A percentile compares a stretch with the other conserved stretches of the same genome.
These are phyloP conservation scores for Dictyostelium capitatum DNA, from an alignment of 78 protist species.

Conservation along the genomic window DNA sequence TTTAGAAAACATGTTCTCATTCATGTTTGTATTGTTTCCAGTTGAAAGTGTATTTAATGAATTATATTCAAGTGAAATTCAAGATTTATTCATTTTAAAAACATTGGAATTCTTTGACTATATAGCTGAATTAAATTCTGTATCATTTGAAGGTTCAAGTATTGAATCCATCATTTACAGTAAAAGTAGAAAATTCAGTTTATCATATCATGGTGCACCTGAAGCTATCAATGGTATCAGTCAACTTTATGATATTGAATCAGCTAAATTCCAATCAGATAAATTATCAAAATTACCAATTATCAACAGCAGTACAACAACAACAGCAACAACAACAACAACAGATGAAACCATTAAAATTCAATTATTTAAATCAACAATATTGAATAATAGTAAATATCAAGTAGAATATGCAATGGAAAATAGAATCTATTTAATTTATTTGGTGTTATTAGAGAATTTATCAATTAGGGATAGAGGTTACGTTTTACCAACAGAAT, in stretches of 20 bases:
- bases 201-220: too few species aligned
- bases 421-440: background rate
- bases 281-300: background rate
- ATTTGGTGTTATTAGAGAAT: background rate
- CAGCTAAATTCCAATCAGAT: background rate
- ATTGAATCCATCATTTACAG: conserved; percentile 2
- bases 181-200: background rate
- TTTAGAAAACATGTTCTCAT: conserved; percentile 21
- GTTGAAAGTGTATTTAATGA: background rate
- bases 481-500: background rate
- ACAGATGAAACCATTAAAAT: background rate
- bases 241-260: background rate
- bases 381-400: background rate
- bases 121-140: conserved; percentile 12
- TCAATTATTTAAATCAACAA: background rate
- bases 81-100: background rate
- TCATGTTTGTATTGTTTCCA: conserved; percentile 17
- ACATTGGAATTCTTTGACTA: background rate
- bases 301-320: too few species aligned
- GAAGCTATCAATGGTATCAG: background rate
- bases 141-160: conserved; percentile 12
- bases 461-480: conserved; percentile 16
- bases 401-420: too few species aligned
- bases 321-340: background rate
- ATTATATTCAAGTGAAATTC: background rate